Evolutionary conservation across 768 basidiomycete genomes (phyloP).

Genomic region (Lactifluus echinatus): DNA sequence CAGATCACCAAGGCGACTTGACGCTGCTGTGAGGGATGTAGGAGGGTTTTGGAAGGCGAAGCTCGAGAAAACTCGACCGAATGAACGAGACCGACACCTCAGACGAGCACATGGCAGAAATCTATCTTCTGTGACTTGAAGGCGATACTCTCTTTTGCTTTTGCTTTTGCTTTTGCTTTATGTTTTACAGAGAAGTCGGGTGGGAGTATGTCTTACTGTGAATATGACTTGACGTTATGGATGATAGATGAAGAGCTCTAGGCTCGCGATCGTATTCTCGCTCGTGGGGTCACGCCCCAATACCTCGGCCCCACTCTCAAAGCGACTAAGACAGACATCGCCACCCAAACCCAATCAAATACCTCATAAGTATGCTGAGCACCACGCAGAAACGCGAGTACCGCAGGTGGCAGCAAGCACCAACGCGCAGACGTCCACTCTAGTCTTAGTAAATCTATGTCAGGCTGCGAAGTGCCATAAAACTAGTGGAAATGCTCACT

Average conservation of each 20-base stretch:
- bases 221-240: neutral
- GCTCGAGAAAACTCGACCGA: no score
- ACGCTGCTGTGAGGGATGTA: no score
- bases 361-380: constrained; percentile 58
- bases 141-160: no score
- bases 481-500: neutral
- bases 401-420: constrained; percentile 42
- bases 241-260: neutral
- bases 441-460: neutral
- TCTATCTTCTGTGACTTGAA: no score
- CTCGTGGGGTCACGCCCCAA: constrained; percentile 14
- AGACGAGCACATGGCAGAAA: no score
- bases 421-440: constrained; percentile 39
- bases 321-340: constrained; percentile 38
- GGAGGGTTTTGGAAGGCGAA: no score
- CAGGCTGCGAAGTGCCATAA: neutral
- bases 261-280: neutral
- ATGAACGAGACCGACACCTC: no score
- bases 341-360: constrained; percentile 50
- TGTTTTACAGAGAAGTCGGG: no score
- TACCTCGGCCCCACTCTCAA: constrained; percentile 34
- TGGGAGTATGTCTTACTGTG: no score
- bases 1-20: no score
- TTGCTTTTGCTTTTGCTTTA: no score
- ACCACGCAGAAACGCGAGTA: constrained; percentile 54